Conservation (phyloP, 768 basidiomycete genomes). For the Panus rudis region DNA sequence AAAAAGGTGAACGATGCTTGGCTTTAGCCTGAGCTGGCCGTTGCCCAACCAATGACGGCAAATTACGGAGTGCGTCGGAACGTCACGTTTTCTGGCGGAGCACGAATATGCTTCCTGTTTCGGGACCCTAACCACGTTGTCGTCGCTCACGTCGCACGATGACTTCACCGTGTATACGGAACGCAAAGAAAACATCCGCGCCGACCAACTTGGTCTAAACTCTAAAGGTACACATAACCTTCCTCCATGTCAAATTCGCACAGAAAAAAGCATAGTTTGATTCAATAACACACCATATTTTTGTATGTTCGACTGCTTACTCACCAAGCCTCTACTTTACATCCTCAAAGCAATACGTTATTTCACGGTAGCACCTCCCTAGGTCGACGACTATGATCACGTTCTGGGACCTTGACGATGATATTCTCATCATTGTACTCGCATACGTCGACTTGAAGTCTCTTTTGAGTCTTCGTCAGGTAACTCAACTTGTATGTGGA, state of each 20-base stretch:
- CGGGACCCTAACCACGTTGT: neutral
- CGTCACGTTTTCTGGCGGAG: no score
- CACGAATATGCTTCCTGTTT: neutral
- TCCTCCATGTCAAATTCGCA: neutral
- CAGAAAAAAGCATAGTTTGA: neutral
- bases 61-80: neutral
- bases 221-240: neutral
- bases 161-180: no score
- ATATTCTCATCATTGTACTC: conserved; percentile 32
- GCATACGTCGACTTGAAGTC: conserved; percentile 24
- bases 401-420: conserved; percentile 25
- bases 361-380: neutral
- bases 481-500: conserved; percentile 15
- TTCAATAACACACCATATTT: no score
- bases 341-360: neutral
- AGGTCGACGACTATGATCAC: neutral
- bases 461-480: conserved; percentile 37
- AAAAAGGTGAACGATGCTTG: neutral
- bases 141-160: neutral
- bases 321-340: no score
- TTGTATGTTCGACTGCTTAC: no score
- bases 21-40: neutral
- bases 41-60: neutral
- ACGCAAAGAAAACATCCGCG: no score
- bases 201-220: no score